A percentile compares a stretch with the other conserved stretches of the same genome.
These are phyloP conservation scores for Suillus lakei DNA, from an alignment of 768 basidiomycete genomes.

Conservation along the genomic window DNA sequence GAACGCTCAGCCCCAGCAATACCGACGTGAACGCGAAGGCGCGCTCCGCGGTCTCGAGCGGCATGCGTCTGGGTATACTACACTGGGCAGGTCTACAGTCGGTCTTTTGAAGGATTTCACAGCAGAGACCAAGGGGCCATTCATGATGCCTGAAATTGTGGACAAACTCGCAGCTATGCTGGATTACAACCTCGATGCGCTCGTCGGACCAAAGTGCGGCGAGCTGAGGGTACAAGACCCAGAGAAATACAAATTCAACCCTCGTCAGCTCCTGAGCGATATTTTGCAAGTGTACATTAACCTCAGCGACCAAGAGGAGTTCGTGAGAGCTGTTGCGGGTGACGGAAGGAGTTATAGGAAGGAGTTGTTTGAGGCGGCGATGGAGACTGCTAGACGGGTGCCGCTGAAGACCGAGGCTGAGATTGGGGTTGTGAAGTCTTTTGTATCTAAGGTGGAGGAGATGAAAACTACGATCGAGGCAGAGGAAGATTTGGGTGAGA, in stretches of 20 bases:
- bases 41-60: constrained; percentile 82
- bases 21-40: constrained; percentile 84
- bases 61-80: constrained; percentile 84
- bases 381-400: constrained; percentile 62
- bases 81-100: constrained; percentile 88
- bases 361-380: constrained; percentile 82
- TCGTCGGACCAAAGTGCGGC: constrained; percentile 88
- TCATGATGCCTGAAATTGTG: constrained; percentile 96
- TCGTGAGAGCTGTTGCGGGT: constrained; percentile 86
- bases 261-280: constrained; percentile 80
- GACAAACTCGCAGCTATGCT: constrained; percentile 95
- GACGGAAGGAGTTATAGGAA: constrained; percentile 92
- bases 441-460: constrained; percentile 85
- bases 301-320: constrained; percentile 77
- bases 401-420: constrained; percentile 79
- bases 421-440: constrained; percentile 66
- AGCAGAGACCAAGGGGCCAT: constrained; percentile 87
- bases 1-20: constrained; percentile 64
- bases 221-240: constrained; percentile 85
- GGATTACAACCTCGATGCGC: constrained; percentile 88
- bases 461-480: constrained; percentile 79
- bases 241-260: constrained; percentile 90
- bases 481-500: constrained; percentile 89
- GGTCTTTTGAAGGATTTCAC: constrained; percentile 91
- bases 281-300: constrained; percentile 92